phyloP scores from a whole-genome alignment of 2,329 filamentous ascomycete species.

The Monilinia fructigena region DNA sequence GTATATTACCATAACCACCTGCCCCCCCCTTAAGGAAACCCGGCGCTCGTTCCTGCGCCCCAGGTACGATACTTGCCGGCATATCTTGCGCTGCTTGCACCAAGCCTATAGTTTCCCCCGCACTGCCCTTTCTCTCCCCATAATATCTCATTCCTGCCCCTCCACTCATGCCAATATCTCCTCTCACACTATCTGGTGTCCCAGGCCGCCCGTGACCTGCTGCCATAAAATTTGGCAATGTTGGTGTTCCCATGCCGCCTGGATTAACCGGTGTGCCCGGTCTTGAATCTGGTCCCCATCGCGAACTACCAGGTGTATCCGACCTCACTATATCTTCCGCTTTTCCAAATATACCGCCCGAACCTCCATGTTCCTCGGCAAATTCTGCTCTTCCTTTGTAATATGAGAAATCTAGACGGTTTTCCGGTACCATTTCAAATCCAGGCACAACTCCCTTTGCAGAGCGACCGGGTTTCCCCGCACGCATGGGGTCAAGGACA shows the following conservation, averaged over 20 bases:
- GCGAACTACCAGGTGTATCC: constrained; percentile 35
- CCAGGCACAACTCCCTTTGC: constrained; percentile 53
- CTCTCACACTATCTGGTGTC: constrained; percentile 5
- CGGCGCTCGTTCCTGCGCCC: constrained; percentile 42
- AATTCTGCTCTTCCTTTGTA: constrained; percentile 91
- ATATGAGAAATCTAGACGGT: constrained; percentile 82
- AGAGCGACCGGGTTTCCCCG: constrained; percentile 47
- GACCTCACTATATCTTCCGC: constrained; percentile 52
- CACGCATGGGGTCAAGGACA: constrained; percentile 72
- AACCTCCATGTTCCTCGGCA: constrained; percentile 80
- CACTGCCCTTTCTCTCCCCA: constrained; percentile 7
- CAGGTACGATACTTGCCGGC: not conserved
- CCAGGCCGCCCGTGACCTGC: not conserved
- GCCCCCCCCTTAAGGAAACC: constrained; percentile 59
- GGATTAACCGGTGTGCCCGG: constrained; percentile 30
- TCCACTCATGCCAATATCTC: constrained; percentile 17
- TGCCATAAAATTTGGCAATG: not conserved
- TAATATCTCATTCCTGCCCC: constrained; percentile 6
- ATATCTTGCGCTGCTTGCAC: constrained; percentile 10
- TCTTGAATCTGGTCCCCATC: constrained; percentile 30
- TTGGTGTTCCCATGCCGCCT: constrained; percentile 2
- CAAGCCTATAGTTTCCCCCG: constrained; percentile 9
- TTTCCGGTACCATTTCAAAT: constrained; percentile 89
- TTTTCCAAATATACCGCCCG: constrained; percentile 59
- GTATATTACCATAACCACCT: constrained; percentile 58